phyloP scores from a whole-genome alignment of 2,329 filamentous ascomycete species.

The Calonectria naviculata region DNA sequence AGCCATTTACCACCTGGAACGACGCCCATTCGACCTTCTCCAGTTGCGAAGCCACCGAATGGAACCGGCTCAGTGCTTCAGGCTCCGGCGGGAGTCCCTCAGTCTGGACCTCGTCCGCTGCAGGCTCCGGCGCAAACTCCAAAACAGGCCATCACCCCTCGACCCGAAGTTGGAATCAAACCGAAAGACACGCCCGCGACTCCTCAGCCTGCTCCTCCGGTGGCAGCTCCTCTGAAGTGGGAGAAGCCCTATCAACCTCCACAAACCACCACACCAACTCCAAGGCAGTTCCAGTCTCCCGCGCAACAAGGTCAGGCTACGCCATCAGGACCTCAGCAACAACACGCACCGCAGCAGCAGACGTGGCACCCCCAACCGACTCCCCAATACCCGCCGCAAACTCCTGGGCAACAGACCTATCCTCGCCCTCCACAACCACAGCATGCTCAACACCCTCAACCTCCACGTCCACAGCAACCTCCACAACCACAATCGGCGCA shows the following conservation, averaged over 20 bases:
- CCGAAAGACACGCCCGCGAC: slow-evolving; percentile 40
- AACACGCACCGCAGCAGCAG: slow-evolving; percentile 23
- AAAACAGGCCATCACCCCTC: slow-evolving; percentile 47
- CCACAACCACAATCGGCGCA: slow-evolving; percentile 29
- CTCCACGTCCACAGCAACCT: slow-evolving; percentile 32
- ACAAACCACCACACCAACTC: slow-evolving; percentile 36
- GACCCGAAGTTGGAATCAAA: slow-evolving; percentile 46
- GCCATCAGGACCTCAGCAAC: slow-evolving; percentile 33
- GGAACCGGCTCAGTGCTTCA: slow-evolving; percentile 49
- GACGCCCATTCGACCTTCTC: slow-evolving; percentile 41
- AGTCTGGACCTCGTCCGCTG: slow-evolving; percentile 44
- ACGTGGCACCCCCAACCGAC: slow-evolving; percentile 36
- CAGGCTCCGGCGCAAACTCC: slow-evolving; percentile 46
- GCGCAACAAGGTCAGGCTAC: slow-evolving; percentile 34
- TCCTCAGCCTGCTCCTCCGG: slow-evolving; percentile 35
- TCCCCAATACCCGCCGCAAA: slow-evolving; percentile 34
- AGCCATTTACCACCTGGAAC: slow-evolving; percentile 42
- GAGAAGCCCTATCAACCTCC: slow-evolving; percentile 55
- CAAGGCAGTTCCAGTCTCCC: slow-evolving; percentile 40
- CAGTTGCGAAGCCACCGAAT: slow-evolving; percentile 44
- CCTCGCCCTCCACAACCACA: slow-evolving; percentile 33
- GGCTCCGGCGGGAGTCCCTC: slow-evolving; percentile 47
- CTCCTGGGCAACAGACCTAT: slow-evolving; percentile 34
- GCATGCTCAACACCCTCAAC: slow-evolving; percentile 28
- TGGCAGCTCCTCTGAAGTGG: slow-evolving; percentile 49